Percentiles rank a stretch among this genome's conserved stretches.
phyloP scores from a whole-genome alignment of 1,284 basidiomycete species.

The Apiotrichum montevideense region DNA sequence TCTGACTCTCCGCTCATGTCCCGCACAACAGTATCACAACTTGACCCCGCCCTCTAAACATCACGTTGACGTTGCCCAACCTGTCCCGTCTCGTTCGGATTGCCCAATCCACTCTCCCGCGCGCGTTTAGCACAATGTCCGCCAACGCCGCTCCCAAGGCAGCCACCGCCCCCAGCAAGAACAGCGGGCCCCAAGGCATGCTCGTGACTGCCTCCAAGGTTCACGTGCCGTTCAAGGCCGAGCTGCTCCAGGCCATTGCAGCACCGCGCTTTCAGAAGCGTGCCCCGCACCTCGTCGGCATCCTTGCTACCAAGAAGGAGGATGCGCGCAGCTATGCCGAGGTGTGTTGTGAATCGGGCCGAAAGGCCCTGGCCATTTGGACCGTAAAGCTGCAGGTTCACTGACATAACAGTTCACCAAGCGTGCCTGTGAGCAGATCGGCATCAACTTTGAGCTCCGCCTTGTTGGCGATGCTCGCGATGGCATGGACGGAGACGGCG shows the following conservation, averaged over 20 bases:
- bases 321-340: slow-evolving; percentile 89
- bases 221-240: slow-evolving; percentile 45
- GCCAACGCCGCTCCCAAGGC: not conserved
- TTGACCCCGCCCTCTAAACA: too few species aligned
- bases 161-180: too few species aligned
- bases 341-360: slow-evolving; percentile 22
- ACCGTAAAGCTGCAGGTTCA: not conserved
- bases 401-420: slow-evolving; percentile 59
- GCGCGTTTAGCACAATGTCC: slow-evolving; percentile 9
- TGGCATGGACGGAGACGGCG: slow-evolving; percentile 47
- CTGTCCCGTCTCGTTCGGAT: not conserved
- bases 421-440: slow-evolving; percentile 82
- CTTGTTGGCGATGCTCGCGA: slow-evolving; percentile 55
- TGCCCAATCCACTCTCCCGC: not conserved
- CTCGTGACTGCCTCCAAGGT: slow-evolving; percentile 47
- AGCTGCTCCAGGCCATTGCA: slow-evolving; percentile 37
- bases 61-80: not conserved
- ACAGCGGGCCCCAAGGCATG: slow-evolving; percentile 29
- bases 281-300: slow-evolving; percentile 77
- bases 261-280: slow-evolving; percentile 28
- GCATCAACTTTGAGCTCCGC: slow-evolving; percentile 77
- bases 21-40: too few species aligned
- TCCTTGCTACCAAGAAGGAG: slow-evolving; percentile 77
- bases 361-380: too few species aligned
- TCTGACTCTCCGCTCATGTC: too few species aligned